Conservation (phyloP, 1,284 basidiomycete species). For the Cystobasidiaceae sp. region DNA sequence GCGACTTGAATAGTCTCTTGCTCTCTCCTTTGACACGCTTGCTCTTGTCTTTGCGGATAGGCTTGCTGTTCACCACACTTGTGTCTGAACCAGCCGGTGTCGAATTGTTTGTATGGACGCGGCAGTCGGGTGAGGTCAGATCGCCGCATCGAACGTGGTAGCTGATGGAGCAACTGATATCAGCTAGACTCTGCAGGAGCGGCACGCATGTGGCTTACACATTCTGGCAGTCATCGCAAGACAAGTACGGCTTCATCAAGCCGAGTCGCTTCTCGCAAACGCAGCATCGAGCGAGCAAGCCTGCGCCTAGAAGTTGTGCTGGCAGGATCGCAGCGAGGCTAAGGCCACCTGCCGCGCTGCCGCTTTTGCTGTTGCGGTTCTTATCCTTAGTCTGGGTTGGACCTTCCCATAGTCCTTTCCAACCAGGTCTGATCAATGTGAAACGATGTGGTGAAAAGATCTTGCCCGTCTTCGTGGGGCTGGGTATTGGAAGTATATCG, state of each 20-base stretch:
- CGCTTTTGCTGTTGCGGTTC: constrained; percentile 22
- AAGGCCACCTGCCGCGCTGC: not conserved
- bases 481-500: not conserved
- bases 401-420: constrained; percentile 51
- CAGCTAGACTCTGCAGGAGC: not conserved
- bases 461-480: constrained; percentile 10
- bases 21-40: constrained; percentile 21
- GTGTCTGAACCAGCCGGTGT: not conserved
- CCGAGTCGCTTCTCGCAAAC: constrained; percentile 74
- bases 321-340: constrained; percentile 55
- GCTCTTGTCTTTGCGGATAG: constrained; percentile 16
- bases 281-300: constrained; percentile 60
- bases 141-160: constrained; percentile 28
- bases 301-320: constrained; percentile 61
- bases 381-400: not conserved
- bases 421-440: constrained; percentile 70
- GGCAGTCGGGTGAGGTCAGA: constrained; percentile 12
- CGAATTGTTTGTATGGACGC: not conserved
- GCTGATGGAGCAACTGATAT: not conserved
- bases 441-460: constrained; percentile 60
- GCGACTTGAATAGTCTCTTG: constrained; percentile 7
- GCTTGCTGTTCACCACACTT: not conserved
- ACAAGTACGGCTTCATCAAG: constrained; percentile 67
- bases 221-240: constrained; percentile 75
- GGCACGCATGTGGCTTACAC: constrained; percentile 7